Conservation (phyloP, 768 basidiomycete species). For the Naganishia randhawae region DNA sequence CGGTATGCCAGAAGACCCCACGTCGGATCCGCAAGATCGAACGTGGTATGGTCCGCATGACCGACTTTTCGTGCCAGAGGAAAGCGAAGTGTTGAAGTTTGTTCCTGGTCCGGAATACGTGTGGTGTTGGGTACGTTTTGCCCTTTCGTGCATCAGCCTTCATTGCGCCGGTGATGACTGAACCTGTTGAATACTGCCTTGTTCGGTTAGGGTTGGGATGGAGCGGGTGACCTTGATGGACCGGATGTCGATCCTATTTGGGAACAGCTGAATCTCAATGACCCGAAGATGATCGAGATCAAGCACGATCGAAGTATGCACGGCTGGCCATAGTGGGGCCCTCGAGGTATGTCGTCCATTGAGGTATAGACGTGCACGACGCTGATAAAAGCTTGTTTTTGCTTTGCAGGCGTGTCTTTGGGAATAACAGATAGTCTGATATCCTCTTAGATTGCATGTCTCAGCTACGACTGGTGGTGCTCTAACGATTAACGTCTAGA, state of each 20-base stretch:
- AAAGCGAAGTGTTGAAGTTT: slow-evolving; percentile 73
- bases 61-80: slow-evolving; percentile 83
- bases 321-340: background rate
- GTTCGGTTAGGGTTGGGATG: slow-evolving; percentile 87
- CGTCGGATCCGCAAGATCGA: slow-evolving; percentile 95
- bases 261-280: slow-evolving; percentile 69
- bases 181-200: background rate
- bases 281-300: slow-evolving; percentile 62
- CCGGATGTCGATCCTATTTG: slow-evolving; percentile 96
- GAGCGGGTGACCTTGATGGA: slow-evolving; percentile 93
- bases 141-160: background rate
- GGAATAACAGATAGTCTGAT: background rate
- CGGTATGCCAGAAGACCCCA: slow-evolving; percentile 92
- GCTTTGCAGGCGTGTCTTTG: background rate
- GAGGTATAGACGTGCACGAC: no score
- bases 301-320: slow-evolving; percentile 61
- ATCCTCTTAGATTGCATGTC: background rate
- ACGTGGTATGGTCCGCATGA: slow-evolving; percentile 98
- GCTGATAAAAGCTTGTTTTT: no score
- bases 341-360: background rate
- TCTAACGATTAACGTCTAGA: background rate
- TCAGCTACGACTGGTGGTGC: background rate
- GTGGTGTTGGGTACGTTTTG: slow-evolving; percentile 59
- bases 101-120: slow-evolving; percentile 69
- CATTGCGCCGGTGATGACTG: background rate